Evolutionary conservation across 139 green algal species (phyloP), one percentile per base, ranked within the genome.

Genomic region (Zygnema cylindricum): DNA sequence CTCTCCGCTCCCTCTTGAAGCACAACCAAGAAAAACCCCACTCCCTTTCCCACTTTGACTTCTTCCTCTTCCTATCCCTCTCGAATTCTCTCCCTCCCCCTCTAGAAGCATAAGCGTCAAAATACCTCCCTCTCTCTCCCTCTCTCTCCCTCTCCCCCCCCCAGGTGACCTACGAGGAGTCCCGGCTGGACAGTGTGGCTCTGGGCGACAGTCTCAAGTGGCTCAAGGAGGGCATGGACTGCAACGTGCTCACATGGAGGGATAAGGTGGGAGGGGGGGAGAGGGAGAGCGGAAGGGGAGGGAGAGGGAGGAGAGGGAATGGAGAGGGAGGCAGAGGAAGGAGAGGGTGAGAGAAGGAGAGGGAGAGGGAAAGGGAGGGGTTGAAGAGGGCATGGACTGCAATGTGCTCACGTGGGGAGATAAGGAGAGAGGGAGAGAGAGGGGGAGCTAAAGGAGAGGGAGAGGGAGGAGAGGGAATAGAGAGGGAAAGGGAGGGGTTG

Each of bases 161-260:
- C 11, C 3, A 85, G 86, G 81, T 93, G 49, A 96, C 93, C 0
- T 99, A 97, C 82, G 98, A 99, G 93, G 98, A 99, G 95, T 96
- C 93, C 16, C 95, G 97, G 30, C 35, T 99, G 21, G 89, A 86
- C 57, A 94, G 98, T 40, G 94, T 96, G 0, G 11, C 75, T 33
- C 3, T 92, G 55, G 84, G 84, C 39, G 87, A 94, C 22, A 98
- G 95, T 95, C 93, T 95, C 3, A 96, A 98, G 86, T 99, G 95
- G 89, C 85, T 99, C 1, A 98, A 96, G 89, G 95, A 98, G 92
- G 95, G 95, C 32, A 93, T 93, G 76, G 89, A 95, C 1, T 95
- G 93, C 40, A 55, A 88, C 30, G 92, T 99, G 63, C 82, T 98
- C 41, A 94, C 95, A 63, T 99, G 95, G 95, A 96, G 98, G 78